Percentiles rank a stretch among this genome's conserved stretches.
These are phyloP conservation scores for Fusarium irregulare DNA, from an alignment of 2,329 filamentous ascomycete genomes.

Conservation along the genomic window DNA sequence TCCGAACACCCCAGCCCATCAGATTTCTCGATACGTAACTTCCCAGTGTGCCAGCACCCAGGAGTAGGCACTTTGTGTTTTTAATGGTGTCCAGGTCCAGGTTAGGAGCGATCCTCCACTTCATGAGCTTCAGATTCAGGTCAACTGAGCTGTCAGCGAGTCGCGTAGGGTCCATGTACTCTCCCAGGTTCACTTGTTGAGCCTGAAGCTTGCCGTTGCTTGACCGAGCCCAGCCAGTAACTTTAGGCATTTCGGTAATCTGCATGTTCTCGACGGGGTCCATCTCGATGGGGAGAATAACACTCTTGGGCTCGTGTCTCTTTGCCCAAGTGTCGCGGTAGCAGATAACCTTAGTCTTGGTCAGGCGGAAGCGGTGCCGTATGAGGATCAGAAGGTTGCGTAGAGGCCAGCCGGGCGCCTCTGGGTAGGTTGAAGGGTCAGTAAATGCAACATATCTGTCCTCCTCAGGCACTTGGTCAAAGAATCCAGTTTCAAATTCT, in stretches of 20 bases:
- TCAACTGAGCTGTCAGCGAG: slow-evolving; percentile 95
- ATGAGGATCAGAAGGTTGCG: slow-evolving; percentile 89
- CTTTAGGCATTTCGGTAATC: slow-evolving; percentile 77
- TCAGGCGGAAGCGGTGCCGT: slow-evolving; percentile 81
- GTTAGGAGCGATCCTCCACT: slow-evolving; percentile 93
- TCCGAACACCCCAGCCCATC: slow-evolving; percentile 94
- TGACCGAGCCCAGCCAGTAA: slow-evolving; percentile 95
- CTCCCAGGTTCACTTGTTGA: slow-evolving; percentile 83
- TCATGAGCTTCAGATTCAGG: slow-evolving; percentile 97
- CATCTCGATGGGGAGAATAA: slow-evolving; percentile 76
- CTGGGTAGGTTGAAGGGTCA: slow-evolving; percentile 89
- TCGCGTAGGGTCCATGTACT: slow-evolving; percentile 91
- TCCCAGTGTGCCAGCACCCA: slow-evolving; percentile 92
- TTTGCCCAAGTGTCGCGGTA: slow-evolving; percentile 86
- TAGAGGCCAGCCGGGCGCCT: slow-evolving; percentile 91
- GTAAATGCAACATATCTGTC: slow-evolving; percentile 89
- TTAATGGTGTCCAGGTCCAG: slow-evolving; percentile 91
- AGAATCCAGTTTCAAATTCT: slow-evolving; percentile 88
- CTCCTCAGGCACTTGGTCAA: slow-evolving; percentile 74
- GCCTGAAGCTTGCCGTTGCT: slow-evolving; percentile 80
- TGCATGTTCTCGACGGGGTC: slow-evolving; percentile 59
- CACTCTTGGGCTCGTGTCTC: slow-evolving; percentile 83
- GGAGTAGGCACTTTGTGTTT: slow-evolving; percentile 85
- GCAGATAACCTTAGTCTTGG: slow-evolving; percentile 84
- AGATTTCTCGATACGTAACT: slow-evolving; percentile 93